These are phyloP conservation scores for Trametes coccinea DNA, from an alignment of 768 basidiomycete genomes.

Conservation along the genomic window DNA sequence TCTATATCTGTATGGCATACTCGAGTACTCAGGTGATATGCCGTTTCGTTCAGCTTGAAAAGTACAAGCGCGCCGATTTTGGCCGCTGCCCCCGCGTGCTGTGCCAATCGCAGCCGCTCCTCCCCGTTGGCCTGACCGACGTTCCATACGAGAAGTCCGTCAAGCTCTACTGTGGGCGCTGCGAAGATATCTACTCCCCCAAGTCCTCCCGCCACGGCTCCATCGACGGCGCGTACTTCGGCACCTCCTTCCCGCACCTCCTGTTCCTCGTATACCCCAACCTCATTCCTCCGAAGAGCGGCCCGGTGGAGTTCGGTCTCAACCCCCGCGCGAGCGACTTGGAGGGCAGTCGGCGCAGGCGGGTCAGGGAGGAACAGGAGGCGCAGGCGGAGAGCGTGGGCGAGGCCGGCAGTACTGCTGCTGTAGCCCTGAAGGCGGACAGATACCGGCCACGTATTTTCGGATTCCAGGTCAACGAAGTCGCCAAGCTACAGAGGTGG, in stretches of 20 bases:
- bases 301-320: constrained; percentile 43
- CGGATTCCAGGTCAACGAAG: constrained; percentile 95
- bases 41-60: constrained; percentile 67
- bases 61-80: constrained; percentile 98
- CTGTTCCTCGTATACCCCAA: constrained; percentile 96
- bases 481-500: constrained; percentile 92
- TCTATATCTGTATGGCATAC: not conserved
- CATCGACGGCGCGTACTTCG: constrained; percentile 98
- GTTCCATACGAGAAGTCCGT: constrained; percentile 98
- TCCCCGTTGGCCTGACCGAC: constrained; percentile 96
- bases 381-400: constrained; percentile 55
- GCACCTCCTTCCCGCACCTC: constrained; percentile 96
- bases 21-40: not conserved
- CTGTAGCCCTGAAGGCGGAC: constrained; percentile 86
- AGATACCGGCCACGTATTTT: constrained; percentile 92
- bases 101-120: constrained; percentile 91
- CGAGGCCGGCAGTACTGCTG: constrained; percentile 74
- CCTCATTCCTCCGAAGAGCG: constrained; percentile 82
- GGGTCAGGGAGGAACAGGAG: constrained; percentile 50
- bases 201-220: constrained; percentile 96
- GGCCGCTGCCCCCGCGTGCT: constrained; percentile 97
- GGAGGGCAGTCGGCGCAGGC: constrained; percentile 34
- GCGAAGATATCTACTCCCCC: constrained; percentile 98
- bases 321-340: constrained; percentile 28
- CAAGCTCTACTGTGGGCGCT: constrained; percentile 97